Conservation (phyloP, 2,329 filamentous ascomycete genomes). For the Rhynchosporium agropyri region DNA sequence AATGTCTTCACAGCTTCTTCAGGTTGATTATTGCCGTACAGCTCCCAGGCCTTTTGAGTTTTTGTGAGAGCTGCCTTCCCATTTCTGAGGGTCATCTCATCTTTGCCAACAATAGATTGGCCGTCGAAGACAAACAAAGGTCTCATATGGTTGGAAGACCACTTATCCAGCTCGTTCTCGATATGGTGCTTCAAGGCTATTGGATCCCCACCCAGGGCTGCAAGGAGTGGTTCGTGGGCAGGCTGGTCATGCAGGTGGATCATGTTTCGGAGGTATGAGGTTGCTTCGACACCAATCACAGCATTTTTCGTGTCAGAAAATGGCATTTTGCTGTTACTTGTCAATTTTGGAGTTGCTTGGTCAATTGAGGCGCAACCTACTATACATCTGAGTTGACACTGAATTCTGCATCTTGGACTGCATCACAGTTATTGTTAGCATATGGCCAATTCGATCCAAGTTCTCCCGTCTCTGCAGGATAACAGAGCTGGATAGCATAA, state of each 20-base stretch:
- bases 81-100: slow-evolving; percentile 67
- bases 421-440: slow-evolving; percentile 13
- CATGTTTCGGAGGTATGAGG: slow-evolving; percentile 81
- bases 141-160: slow-evolving; percentile 70
- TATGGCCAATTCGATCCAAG: slow-evolving; percentile 14
- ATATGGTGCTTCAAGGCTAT: slow-evolving; percentile 76
- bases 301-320: slow-evolving; percentile 47
- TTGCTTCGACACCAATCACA: slow-evolving; percentile 83
- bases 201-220: slow-evolving; percentile 86
- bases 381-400: slow-evolving; percentile 19
- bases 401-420: slow-evolving; percentile 21
- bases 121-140: slow-evolving; percentile 93
- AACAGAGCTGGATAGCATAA: background rate
- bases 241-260: slow-evolving; percentile 61
- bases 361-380: slow-evolving; percentile 10
- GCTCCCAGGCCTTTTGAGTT: slow-evolving; percentile 79
- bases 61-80: slow-evolving; percentile 67
- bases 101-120: slow-evolving; percentile 75
- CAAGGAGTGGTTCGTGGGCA: slow-evolving; percentile 82
- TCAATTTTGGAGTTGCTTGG: background rate
- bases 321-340: slow-evolving; percentile 14
- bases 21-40: slow-evolving; percentile 81
- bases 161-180: slow-evolving; percentile 72
- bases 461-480: background rate
- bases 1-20: slow-evolving; percentile 84